Evolutionary conservation across 2,329 filamentous ascomycete genomes (phyloP), one percentile per base, ranked within the genome.

Genomic region (Cladosporium sp.): DNA sequence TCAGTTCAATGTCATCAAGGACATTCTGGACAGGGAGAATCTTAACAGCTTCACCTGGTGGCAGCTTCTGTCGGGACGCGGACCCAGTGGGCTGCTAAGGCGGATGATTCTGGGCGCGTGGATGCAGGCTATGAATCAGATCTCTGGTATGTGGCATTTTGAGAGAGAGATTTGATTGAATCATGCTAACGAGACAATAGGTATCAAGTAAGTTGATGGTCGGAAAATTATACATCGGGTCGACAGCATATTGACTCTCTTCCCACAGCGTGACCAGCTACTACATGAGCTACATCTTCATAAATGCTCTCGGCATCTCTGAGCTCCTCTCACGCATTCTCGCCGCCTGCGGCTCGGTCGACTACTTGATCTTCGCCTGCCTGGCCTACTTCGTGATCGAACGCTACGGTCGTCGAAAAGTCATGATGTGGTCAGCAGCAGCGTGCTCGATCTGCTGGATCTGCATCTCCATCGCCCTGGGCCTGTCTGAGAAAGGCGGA

Each of bases 361-460:
- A 79, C 61, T 81, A 81, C 64, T 79, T 81, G 63, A 61, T 69
- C 54, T 78, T 78, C 11, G 80, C 78, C 3, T 75, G 75, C 68
- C 63, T 80, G 9, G 75, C 67, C 45, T 80, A 71, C 67, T 77
- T 80, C 54, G 71, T 79, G 4, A 77, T 82, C 59, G 79, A 82
- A 58, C 69, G 76, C 5, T 79, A 74, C 59, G 79, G 79, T 2
- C 73, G 80, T 9, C 73, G 79, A 9, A 76, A 74, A 51, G 71
- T 80, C 49, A 79, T 82, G 77, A 79, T 82, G 72, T 66, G 66
- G 17, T 77, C 75, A 5, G 75, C 78, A n/a, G 70, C 72, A 6
- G 80, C 76, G 9, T 81, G 78, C 59, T 78, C 74, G 1, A 73
- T 77, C 12, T 83, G 79, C 64, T 82, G 78, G 71, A 71, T 78